Conservation (phyloP, 2,329 filamentous ascomycete species). For the Ascosphaera acerosa region DNA sequence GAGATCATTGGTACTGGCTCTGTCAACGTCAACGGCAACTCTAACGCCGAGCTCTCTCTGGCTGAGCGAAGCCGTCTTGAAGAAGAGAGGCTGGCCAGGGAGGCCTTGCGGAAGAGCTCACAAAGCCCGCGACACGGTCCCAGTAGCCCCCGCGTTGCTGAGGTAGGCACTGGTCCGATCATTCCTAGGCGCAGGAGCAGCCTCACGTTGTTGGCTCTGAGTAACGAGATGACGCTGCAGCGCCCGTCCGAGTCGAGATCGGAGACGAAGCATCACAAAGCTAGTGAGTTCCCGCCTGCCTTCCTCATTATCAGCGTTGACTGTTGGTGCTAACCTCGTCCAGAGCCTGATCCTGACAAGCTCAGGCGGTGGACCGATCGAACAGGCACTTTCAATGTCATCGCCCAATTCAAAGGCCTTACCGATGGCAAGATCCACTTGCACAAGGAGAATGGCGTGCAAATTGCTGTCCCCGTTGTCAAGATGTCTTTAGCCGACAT, state of each 20-base stretch:
- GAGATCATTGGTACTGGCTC: slow-evolving; percentile 50
- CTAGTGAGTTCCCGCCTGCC: not conserved
- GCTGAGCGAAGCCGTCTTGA: slow-evolving; percentile 57
- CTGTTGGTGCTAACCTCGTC: too few species aligned
- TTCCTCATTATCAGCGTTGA: slow-evolving; percentile 5
- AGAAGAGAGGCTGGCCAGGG: slow-evolving; percentile 61
- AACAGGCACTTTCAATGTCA: slow-evolving; percentile 87
- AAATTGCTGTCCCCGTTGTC: slow-evolving; percentile 80
- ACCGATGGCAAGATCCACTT: slow-evolving; percentile 93
- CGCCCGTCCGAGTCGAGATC: too few species aligned
- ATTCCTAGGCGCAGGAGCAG: slow-evolving; percentile 60
- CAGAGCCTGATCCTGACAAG: slow-evolving; percentile 62
- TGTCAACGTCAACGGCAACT: slow-evolving; percentile 24
- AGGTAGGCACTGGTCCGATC: slow-evolving; percentile 54
- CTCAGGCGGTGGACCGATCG: slow-evolving; percentile 87
- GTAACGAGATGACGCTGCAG: too few species aligned
- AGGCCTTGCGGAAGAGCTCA: slow-evolving; percentile 50
- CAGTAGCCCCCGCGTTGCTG: slow-evolving; percentile 28
- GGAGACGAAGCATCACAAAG: slow-evolving; percentile 16
- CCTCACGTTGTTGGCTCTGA: too few species aligned
- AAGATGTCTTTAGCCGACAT: slow-evolving; percentile 95
- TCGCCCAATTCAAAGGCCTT: slow-evolving; percentile 83
- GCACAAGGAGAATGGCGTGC: slow-evolving; percentile 93
- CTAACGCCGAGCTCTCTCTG: slow-evolving; percentile 35
- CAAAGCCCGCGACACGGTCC: slow-evolving; percentile 28